Evolutionary conservation across 2,329 filamentous ascomycete genomes (phyloP), one percentile per base, ranked within the genome.

Genomic region (Sporothrix variecibatus): DNA sequence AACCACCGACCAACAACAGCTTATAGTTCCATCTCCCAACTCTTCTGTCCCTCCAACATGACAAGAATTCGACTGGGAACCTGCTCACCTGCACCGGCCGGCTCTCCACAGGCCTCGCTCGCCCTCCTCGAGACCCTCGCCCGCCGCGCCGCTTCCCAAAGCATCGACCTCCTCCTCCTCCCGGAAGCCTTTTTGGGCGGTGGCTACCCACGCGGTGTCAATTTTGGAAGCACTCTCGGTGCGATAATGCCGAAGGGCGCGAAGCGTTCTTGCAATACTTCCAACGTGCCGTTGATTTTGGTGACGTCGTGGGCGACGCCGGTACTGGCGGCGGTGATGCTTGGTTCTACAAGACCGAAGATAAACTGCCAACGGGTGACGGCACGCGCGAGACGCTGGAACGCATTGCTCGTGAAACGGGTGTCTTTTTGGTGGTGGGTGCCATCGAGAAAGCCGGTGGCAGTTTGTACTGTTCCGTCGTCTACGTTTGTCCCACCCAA

Each of bases 211-310:
- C 92, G 95, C 12, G 94, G 92, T 23, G 91, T 91, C 76, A 85
- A 86, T 70, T 97, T 97, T 79, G 94, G 94, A 4, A 90, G 90
- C 65, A 87, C 88, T 1, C 86, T 97, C 6, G 95, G 95, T 3
- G 86, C 87, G 90, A 95, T 51, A 87, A 88, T 0, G 84, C 87
- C 2, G 84, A 86, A 68, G 95, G 94, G 4, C 88, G 94, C 23
- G 94, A 97, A 34, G 94, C 97, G 79, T 98, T 92, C 80, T 86
- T 95, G 11, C 84, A 87, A 3, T 97, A 97, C 83, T 97, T 94
- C 83, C 89, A 91, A 75, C 84, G 84, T 8, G 93, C 94, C 0
- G 90, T 96, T 31, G 95, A 98, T 81, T 85, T 98, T 2, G 95
- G 95, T 1, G 95, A 98, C 80, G 93, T 91, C 0, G 86, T 87